phyloP scores from a whole-genome alignment of 257 asterid genomes.

The Catharanthus roseus region DNA sequence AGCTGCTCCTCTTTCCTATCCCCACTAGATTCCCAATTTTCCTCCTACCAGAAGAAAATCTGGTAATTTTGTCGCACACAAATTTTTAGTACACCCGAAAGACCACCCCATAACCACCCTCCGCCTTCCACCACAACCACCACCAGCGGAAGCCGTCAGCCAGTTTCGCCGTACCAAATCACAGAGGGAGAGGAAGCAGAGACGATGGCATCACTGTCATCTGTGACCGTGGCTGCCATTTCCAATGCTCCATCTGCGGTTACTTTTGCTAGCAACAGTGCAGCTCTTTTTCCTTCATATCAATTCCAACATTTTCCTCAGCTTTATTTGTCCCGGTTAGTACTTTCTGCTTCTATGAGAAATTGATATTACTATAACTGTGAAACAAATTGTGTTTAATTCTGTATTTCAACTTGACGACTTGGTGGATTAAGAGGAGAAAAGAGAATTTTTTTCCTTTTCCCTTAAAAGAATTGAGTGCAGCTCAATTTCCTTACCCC shows the following conservation, averaged over 20 bases:
- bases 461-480: too few relatives aligned
- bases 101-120: not conserved
- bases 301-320: slow-evolving; percentile 4
- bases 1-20: not conserved
- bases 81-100: not conserved
- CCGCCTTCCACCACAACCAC: not conserved
- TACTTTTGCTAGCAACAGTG: slow-evolving; percentile 1
- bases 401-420: not conserved
- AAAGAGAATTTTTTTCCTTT: not conserved
- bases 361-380: not conserved
- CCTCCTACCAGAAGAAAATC: slow-evolving; percentile 5
- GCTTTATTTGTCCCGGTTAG: slow-evolving; percentile 22
- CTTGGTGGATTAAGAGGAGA: not conserved
- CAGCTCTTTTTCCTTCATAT: slow-evolving; percentile 10
- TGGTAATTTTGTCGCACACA: not conserved
- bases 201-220: slow-evolving; percentile 15
- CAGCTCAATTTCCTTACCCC: too few relatives aligned
- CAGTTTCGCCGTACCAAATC: not conserved
- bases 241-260: slow-evolving; percentile 15
- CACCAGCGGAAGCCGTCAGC: not conserved
- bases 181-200: not conserved
- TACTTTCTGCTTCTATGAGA: not conserved
- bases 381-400: not conserved
- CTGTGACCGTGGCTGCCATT: slow-evolving; percentile 17
- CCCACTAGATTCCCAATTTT: not conserved